Percentiles rank a stretch among this genome's conserved stretches.
These are phyloP conservation scores for Acidomyces sp. DNA, from an alignment of 495 filamentous ascomycete genomes.

Conservation along the genomic window DNA sequence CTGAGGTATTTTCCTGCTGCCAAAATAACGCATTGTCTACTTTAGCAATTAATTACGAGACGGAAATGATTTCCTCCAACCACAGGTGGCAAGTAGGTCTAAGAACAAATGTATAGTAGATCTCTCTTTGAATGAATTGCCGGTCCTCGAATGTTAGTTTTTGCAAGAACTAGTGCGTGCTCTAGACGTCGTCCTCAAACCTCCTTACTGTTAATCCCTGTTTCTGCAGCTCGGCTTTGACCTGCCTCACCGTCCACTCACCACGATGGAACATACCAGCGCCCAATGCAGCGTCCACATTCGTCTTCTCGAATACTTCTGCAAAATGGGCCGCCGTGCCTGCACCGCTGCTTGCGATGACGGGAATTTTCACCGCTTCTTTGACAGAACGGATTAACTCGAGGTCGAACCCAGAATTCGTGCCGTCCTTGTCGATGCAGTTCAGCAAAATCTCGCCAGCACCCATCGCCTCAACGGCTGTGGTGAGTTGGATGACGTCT, in stretches of 20 bases:
- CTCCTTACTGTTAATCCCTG: conserved; percentile 62
- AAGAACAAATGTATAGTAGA: no score
- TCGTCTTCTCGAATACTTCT: conserved; percentile 76
- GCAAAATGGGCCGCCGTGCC: conserved; percentile 80
- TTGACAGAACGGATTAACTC: conserved; percentile 87
- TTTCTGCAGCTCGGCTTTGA: conserved; percentile 69
- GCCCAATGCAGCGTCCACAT: conserved; percentile 82
- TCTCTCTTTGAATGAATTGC: no score
- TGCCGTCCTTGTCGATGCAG: conserved; percentile 94
- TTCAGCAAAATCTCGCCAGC: conserved; percentile 89
- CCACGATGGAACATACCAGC: conserved; percentile 96
- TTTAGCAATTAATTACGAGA: no score
- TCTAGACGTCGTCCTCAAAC: conserved; percentile 41
- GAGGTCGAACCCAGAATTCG: conserved; percentile 87
- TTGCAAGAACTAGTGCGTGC: no score
- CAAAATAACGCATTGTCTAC: no score
- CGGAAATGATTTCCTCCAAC: no score
- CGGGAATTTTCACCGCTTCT: conserved; percentile 67
- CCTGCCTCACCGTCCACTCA: conserved; percentile 86
- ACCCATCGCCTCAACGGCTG: conserved; percentile 91
- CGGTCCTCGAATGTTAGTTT: no score
- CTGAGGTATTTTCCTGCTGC: no score
- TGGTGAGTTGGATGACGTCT: conserved; percentile 74
- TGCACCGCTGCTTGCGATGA: conserved; percentile 90
- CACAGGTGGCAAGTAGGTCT: no score